These are phyloP conservation scores for Paecilomyces sp. DNA, from an alignment of 2,329 filamentous ascomycete genomes.

Conservation along the genomic window DNA sequence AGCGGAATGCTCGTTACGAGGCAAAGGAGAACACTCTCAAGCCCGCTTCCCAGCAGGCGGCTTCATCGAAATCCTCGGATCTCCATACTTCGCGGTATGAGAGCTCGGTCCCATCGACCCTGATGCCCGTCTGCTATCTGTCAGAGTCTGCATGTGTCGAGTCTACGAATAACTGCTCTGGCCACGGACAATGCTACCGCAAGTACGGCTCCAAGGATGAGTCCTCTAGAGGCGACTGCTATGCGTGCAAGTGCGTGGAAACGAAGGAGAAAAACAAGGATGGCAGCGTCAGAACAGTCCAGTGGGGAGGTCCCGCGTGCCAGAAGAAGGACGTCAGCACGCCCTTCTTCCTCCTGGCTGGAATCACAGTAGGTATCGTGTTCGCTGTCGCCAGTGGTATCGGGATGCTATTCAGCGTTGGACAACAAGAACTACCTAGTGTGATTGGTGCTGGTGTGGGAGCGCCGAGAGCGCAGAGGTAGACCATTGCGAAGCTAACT, in stretches of 20 bases:
- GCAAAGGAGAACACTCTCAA: slow-evolving; percentile 3
- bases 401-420: slow-evolving; percentile 73
- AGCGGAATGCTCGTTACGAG: slow-evolving; percentile 1
- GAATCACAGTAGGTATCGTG: slow-evolving; percentile 64
- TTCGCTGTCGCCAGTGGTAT: slow-evolving; percentile 64
- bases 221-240: slow-evolving; percentile 54
- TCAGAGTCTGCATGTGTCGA: slow-evolving; percentile 61
- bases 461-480: slow-evolving; percentile 49
- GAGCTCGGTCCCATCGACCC: slow-evolving; percentile 34
- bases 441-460: slow-evolving; percentile 95
- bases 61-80: slow-evolving; percentile 30
- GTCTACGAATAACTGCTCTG: slow-evolving; percentile 70
- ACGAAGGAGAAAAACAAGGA: slow-evolving; percentile 44
- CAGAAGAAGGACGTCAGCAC: slow-evolving; percentile 86
- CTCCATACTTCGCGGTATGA: slow-evolving; percentile 15
- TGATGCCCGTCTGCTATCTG: slow-evolving; percentile 68
- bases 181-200: slow-evolving; percentile 69
- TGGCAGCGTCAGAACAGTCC: slow-evolving; percentile 53
- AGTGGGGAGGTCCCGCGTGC: slow-evolving; percentile 81
- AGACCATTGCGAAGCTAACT: slow-evolving; percentile 5
- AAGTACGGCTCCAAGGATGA: slow-evolving; percentile 48
- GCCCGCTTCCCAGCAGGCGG: not conserved
- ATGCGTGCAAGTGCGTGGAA: slow-evolving; percentile 65
- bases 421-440: slow-evolving; percentile 79
- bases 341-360: slow-evolving; percentile 79